A percentile compares a stretch with the other conserved stretches of the same genome.
phyloP scores from a whole-genome alignment of 345 rosid species.

The Hibiscus mutabilis region DNA sequence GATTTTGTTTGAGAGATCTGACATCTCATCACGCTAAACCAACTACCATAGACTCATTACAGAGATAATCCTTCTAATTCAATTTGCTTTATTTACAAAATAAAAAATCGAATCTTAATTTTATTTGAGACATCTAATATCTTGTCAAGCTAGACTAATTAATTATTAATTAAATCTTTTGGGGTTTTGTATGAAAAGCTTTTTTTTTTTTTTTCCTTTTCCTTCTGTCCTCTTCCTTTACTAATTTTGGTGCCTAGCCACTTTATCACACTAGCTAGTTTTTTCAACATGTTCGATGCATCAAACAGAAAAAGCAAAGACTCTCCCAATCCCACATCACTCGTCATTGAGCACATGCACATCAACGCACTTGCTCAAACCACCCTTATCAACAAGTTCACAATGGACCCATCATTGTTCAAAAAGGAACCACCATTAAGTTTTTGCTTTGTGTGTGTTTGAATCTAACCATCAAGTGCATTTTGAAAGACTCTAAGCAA shows the following conservation, averaged over 20 bases:
- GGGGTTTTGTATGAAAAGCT: neutral
- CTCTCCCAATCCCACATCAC: neutral
- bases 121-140: too few relatives aligned
- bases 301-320: neutral
- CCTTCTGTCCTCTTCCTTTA: neutral
- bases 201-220: neutral
- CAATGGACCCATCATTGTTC: too few relatives aligned
- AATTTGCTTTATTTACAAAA: too few relatives aligned
- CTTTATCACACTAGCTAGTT: slow-evolving; percentile 4
- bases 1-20: too few relatives aligned
- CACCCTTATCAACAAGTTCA: neutral
- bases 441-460: neutral
- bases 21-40: too few relatives aligned
- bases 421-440: neutral
- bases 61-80: too few relatives aligned
- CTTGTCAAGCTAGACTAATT: too few relatives aligned
- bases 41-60: too few relatives aligned
- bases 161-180: neutral
- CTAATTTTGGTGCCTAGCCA: neutral
- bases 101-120: too few relatives aligned
- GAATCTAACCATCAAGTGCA: neutral
- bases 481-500: slow-evolving; percentile 2
- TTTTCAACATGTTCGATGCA: slow-evolving; percentile 2
- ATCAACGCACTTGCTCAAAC: neutral
- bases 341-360: slow-evolving; percentile 8